Percentiles rank a stretch among this genome's conserved stretches.
Conservation (phyloP, 768 basidiomycete genomes). For the Pholiota microspora region DNA sequence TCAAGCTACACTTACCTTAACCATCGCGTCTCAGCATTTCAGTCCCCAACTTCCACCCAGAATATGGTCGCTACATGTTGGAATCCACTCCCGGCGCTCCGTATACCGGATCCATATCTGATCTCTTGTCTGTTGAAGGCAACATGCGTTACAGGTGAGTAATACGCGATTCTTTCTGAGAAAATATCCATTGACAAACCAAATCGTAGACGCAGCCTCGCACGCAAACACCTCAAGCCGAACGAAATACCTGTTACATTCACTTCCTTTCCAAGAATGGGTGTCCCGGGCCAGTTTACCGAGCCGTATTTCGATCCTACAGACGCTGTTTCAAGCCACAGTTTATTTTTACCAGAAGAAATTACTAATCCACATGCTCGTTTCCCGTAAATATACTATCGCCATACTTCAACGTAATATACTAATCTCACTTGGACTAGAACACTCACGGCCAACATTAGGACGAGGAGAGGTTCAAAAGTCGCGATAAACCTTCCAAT, state of each 20-base stretch:
- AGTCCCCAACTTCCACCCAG: conserved; percentile 93
- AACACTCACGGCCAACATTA: conserved; percentile 96
- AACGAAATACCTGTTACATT: conserved; percentile 92
- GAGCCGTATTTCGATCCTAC: conserved; percentile 82
- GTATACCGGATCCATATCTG: conserved; percentile 83
- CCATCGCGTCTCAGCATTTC: conserved; percentile 43
- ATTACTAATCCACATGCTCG: conserved; percentile 97
- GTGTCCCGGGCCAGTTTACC: conserved; percentile 86
- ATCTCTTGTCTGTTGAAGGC: conserved; percentile 84
- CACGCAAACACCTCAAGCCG: conserved; percentile 74
- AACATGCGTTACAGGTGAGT: conserved; percentile 91
- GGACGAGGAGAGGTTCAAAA: conserved; percentile 86
- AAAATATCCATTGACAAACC: neutral
- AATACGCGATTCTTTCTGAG: neutral
- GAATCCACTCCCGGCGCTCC: conserved; percentile 97
- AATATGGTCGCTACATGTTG: conserved; percentile 98
- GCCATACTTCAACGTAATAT: neutral
- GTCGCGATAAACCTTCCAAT: conserved; percentile 95
- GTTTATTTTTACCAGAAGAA: conserved; percentile 92
- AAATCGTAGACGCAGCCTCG: conserved; percentile 68
- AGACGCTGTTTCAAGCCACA: conserved; percentile 83
- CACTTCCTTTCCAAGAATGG: conserved; percentile 93
- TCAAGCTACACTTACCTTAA: neutral
- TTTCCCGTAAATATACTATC: conserved; percentile 77
- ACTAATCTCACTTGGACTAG: conserved; percentile 37